These are phyloP conservation scores for Selaginella tamariscina DNA, from an alignment of 75 land plant genomes.

Conservation along the genomic window DNA sequence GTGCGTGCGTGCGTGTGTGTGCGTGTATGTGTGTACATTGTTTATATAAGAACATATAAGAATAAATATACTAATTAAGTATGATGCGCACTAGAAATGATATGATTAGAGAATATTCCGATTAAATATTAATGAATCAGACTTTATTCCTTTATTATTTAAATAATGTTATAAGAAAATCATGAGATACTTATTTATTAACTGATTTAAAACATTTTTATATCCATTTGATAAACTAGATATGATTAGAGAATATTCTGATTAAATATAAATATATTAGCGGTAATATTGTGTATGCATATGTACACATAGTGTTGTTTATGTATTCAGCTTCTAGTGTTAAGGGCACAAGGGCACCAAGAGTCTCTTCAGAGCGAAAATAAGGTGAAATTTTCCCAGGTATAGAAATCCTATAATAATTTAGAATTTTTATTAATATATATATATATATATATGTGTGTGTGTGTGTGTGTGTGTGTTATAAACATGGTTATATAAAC, in stretches of 20 bases:
- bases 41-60: neutral
- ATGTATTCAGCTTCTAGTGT: constrained; percentile 20
- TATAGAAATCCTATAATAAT: neutral
- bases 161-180: too few species aligned
- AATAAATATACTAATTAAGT: neutral
- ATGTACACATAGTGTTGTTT: neutral
- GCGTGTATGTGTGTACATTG: neutral
- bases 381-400: constrained; percentile 15
- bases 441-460: neutral
- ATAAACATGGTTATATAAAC: neutral
- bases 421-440: neutral
- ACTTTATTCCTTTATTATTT: too few species aligned
- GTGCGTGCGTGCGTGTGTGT: neutral
- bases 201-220: neutral
- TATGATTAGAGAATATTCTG: too few species aligned
- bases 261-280: neutral
- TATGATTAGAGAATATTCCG: too few species aligned
- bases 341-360: constrained; percentile 27
- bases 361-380: constrained; percentile 18
- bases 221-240: neutral
- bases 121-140: too few species aligned
- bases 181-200: too few species aligned
- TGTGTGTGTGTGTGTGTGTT: too few species aligned
- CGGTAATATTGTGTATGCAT: neutral
- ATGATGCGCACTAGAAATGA: neutral